Evolutionary conservation across 2,329 filamentous ascomycete genomes (phyloP).

Genomic region (Aspergillus sp.): DNA sequence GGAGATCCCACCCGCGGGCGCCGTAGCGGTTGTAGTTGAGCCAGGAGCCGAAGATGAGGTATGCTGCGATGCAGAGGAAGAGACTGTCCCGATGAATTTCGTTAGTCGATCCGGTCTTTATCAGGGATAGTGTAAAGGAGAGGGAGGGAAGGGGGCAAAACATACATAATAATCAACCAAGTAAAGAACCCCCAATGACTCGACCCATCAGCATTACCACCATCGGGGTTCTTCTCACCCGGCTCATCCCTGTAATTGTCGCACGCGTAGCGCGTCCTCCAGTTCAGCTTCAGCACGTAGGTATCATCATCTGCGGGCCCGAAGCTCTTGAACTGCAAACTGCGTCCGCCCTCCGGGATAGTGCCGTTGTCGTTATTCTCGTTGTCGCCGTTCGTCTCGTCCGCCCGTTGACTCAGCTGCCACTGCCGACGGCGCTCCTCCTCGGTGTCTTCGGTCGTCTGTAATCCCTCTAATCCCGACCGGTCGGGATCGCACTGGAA

Average conservation of each 20-base stretch:
- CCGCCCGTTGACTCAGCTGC: slow-evolving; percentile 10
- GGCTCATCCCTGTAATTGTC: slow-evolving; percentile 56
- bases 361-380: slow-evolving; percentile 9
- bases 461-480: slow-evolving; percentile 67
- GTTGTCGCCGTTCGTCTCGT: slow-evolving; percentile 23
- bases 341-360: slow-evolving; percentile 47
- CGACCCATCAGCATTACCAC: slow-evolving; percentile 45
- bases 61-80: slow-evolving; percentile 82
- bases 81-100: slow-evolving; percentile 55
- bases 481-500: slow-evolving; percentile 76
- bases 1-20: slow-evolving; percentile 88
- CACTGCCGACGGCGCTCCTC: slow-evolving; percentile 29
- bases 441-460: slow-evolving; percentile 27
- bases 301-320: slow-evolving; percentile 58
- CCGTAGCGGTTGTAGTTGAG: slow-evolving; percentile 98
- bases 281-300: slow-evolving; percentile 73
- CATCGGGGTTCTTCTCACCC: background rate
- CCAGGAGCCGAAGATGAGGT: slow-evolving; percentile 98
- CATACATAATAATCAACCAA: slow-evolving; percentile 92
- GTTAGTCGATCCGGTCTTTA: background rate
- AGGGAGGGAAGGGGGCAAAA: slow-evolving; percentile 23
- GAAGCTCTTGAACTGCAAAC: slow-evolving; percentile 77
- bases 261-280: slow-evolving; percentile 87
- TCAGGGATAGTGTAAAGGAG: background rate
- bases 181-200: slow-evolving; percentile 92